phyloP scores from a whole-genome alignment of 2,329 filamentous ascomycete species.

The Penicillium sp. region DNA sequence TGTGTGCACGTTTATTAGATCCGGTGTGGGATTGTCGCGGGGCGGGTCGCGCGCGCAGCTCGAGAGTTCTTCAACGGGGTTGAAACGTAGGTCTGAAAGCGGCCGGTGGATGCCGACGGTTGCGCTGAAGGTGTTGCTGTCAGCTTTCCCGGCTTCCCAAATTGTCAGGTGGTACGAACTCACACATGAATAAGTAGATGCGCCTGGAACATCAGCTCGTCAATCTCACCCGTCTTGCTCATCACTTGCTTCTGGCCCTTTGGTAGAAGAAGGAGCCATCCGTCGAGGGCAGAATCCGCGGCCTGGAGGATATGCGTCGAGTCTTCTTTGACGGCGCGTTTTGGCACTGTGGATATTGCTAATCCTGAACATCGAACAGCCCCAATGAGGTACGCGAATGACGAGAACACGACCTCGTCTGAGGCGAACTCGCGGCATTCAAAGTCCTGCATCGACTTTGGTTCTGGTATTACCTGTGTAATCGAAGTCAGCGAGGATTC shows the following conservation, averaged over 20 bases:
- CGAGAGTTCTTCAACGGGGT: neutral
- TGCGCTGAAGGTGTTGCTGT: too few relatives aligned
- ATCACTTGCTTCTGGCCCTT: slow-evolving; percentile 40
- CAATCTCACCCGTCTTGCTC: slow-evolving; percentile 31
- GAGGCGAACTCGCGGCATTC: neutral
- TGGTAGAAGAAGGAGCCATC: slow-evolving; percentile 47
- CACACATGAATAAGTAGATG: slow-evolving; percentile 67
- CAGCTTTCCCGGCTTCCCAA: too few relatives aligned
- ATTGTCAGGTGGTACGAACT: neutral
- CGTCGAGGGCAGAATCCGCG: slow-evolving; percentile 44
- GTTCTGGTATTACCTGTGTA: neutral
- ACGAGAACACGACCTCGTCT: neutral
- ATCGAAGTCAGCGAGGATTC: neutral
- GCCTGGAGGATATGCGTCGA: slow-evolving; percentile 38
- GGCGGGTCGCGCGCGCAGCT: slow-evolving; percentile 2
- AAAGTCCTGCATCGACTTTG: neutral
- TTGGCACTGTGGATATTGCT: neutral
- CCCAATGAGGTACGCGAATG: neutral
- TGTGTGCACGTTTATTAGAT: slow-evolving; percentile 46
- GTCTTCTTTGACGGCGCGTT: slow-evolving; percentile 20
- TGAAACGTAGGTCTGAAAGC: neutral
- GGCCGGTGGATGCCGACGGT: neutral
- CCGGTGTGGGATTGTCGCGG: slow-evolving; percentile 21
- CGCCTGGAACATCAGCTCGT: slow-evolving; percentile 79
- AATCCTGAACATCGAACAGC: neutral